Conservation (phyloP, 2,329 filamentous ascomycete genomes). For the Myriosclerotinia curreyana region DNA sequence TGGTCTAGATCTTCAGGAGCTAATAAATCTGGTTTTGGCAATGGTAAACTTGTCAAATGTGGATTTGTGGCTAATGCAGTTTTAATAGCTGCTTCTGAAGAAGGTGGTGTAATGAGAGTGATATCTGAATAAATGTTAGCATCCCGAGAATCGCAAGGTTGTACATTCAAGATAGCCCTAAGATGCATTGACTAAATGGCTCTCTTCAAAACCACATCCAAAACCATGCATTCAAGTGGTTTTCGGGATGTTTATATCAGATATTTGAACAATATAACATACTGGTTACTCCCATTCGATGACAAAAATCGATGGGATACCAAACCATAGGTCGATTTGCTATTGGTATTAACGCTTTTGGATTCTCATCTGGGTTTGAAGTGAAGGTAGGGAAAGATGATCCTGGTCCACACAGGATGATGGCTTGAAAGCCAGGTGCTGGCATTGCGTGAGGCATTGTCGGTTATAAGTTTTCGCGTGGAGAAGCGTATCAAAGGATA, state of each 20-base stretch:
- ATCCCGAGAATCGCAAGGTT: not conserved
- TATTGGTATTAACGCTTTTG: slow-evolving; percentile 78
- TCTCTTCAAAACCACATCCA: not conserved
- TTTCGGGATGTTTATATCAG: not conserved
- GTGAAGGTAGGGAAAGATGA: slow-evolving; percentile 82
- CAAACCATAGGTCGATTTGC: slow-evolving; percentile 87
- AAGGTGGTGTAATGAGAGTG: slow-evolving; percentile 61
- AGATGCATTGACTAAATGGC: not conserved
- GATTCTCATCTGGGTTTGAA: slow-evolving; percentile 73
- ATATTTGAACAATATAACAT: slow-evolving; percentile 27
- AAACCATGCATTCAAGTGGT: not conserved
- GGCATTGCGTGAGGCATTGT: slow-evolving; percentile 76
- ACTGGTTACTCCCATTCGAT: slow-evolving; percentile 75
- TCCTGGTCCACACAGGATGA: slow-evolving; percentile 80
- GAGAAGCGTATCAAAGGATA: not conserved
- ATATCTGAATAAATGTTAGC: slow-evolving; percentile 48
- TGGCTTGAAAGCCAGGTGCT: slow-evolving; percentile 73
- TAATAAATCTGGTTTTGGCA: slow-evolving; percentile 71
- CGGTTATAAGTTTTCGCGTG: not conserved
- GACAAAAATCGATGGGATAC: slow-evolving; percentile 84
- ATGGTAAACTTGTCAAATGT: slow-evolving; percentile 69
- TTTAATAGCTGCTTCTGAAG: slow-evolving; percentile 63
- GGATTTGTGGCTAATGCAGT: slow-evolving; percentile 73
- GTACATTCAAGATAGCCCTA: not conserved
- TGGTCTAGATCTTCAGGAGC: slow-evolving; percentile 73